phyloP scores from a whole-genome alignment of 495 filamentous ascomycete genomes.

The Penicillium cataractarum region DNA sequence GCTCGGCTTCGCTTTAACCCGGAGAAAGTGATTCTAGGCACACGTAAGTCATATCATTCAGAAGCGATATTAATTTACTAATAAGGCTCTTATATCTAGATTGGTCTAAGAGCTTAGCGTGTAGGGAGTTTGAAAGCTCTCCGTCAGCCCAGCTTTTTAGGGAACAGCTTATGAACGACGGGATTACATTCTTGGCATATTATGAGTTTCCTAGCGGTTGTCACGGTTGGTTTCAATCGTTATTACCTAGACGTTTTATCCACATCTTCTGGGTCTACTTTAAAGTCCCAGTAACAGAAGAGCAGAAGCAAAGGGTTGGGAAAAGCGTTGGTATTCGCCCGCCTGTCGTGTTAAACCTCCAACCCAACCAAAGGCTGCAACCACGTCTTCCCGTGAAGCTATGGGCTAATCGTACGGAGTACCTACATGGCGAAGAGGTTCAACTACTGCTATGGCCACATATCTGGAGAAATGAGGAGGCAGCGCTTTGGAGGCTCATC shows the following conservation, averaged over 20 bases:
- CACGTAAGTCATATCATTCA: background rate
- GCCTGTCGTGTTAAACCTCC: background rate
- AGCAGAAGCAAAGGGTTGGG: background rate
- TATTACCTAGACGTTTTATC: background rate
- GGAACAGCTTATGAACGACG: background rate
- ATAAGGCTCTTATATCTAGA: background rate
- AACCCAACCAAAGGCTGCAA: background rate
- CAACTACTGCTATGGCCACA: background rate
- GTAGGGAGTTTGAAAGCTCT: background rate
- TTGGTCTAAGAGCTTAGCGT: background rate
- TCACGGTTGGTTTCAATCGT: background rate
- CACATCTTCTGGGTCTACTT: constrained; percentile 3
- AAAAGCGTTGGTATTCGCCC: background rate
- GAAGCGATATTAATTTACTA: background rate
- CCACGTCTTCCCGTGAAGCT: background rate
- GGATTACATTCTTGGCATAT: background rate
- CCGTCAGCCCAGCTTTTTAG: constrained; percentile 2
- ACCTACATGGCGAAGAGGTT: background rate
- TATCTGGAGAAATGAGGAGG: constrained; percentile 4
- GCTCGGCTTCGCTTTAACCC: background rate
- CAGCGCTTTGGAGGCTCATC: background rate
- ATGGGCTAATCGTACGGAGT: background rate
- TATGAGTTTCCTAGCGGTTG: background rate
- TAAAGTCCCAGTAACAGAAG: background rate
- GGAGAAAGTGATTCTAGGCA: constrained; percentile 1